Percentiles rank a stretch among this genome's conserved stretches.
phyloP scores from a whole-genome alignment of 179 eudicot species.

The Pouteria campechiana region DNA sequence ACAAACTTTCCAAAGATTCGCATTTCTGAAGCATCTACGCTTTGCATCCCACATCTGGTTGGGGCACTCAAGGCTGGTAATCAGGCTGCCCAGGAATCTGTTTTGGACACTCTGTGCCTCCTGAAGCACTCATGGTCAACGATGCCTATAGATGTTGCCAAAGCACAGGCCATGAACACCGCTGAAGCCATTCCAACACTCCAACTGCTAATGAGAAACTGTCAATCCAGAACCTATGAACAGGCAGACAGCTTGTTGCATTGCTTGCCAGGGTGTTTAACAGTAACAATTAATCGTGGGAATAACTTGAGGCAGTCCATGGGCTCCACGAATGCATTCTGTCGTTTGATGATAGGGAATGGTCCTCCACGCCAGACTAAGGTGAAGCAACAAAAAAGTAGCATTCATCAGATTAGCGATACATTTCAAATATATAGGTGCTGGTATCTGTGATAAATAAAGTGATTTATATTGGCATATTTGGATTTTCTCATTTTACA shows the following conservation, averaged over 20 bases:
- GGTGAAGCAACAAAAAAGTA: no score
- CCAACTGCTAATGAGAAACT: conserved; percentile 57
- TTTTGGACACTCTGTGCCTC: conserved; percentile 45
- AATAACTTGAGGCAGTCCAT: conserved; percentile 53
- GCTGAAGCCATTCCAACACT: conserved; percentile 67
- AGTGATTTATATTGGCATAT: no score
- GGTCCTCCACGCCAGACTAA: conserved; percentile 61
- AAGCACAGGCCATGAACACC: conserved; percentile 49
- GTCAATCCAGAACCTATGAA: conserved; percentile 61
- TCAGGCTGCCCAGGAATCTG: conserved; percentile 60
- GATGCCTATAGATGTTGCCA: conserved; percentile 52
- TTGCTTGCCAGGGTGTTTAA: conserved; percentile 65
- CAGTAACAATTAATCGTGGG: conserved; percentile 50
- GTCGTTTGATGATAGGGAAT: conserved; percentile 53
- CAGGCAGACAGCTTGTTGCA: conserved; percentile 57
- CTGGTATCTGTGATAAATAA: background rate
- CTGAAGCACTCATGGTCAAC: conserved; percentile 58
- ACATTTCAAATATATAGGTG: background rate
- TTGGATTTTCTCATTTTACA: no score
- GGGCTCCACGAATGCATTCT: conserved; percentile 63
- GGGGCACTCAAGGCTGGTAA: conserved; percentile 50
- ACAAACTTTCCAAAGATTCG: conserved; percentile 60
- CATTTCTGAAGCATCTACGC: conserved; percentile 58
- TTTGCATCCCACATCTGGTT: conserved; percentile 64
- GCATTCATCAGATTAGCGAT: background rate